Evolutionary conservation across 176 grass and related monocot genomes (phyloP), one percentile per base, ranked within the genome.

Genomic region (Oryza nivara): DNA sequence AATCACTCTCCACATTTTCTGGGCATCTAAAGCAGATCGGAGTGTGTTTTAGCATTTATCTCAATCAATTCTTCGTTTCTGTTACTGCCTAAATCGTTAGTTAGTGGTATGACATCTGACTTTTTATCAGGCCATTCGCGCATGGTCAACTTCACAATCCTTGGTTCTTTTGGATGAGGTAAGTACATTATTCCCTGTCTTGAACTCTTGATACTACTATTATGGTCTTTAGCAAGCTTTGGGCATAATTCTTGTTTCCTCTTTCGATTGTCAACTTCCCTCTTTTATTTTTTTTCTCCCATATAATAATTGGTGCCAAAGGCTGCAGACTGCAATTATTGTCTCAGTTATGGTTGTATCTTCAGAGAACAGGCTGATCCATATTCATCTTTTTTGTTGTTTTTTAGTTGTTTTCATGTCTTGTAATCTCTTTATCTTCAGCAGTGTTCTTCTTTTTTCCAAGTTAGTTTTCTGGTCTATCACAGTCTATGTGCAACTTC

Each of bases 1-100:
- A 94, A 67, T 94, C 92, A 65, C 85, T 94, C 22, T 94, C 92
- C 76, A 94, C 92, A 65, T 94, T 94, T 84, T 94, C 92, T 89
- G 92, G 92, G 12, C 92, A 94, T 80, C 84, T 94, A 54, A 92
- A 89, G 85, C 85, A 92, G 82, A 94, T 92, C 69, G 87, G 92
- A 60, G 92, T 94, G 89, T 84, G 85, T 92, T 68, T 81, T 80
- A 47, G 9, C 32, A 68, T 78, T 87, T 35, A 28, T 81, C 28
- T 72, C 32, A 67, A 70, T 23, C 67, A 44, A 12, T 65, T 32
- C 51, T 78, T 26, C 17, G n/a, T 82, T 77, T 68, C 73, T 47
- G 49, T 74, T 64, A 77, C 52, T 72, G 3, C 65, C 43, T 67
- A 70, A 86, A 88, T 72, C 13, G 13, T 26, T 76, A 54, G 46